Evolutionary conservation across 352 stramenopile species (phyloP).

Genomic region (Pythium sp.): DNA sequence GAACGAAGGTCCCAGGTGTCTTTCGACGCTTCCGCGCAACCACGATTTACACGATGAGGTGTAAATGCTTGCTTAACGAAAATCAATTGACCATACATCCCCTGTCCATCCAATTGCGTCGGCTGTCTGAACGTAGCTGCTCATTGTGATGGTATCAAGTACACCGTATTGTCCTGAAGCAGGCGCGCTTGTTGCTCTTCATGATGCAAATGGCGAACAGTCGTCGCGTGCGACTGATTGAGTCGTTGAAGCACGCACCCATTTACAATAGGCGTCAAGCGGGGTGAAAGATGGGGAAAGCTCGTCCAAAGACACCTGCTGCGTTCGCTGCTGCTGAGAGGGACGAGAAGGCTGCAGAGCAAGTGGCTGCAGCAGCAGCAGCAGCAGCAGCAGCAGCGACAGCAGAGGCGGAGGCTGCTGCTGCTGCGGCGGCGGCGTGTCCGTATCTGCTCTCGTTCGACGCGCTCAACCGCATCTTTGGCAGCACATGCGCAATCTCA

Average conservation of each 20-base stretch:
- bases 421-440: not conserved
- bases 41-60: too few relatives aligned
- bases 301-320: conserved; percentile 6
- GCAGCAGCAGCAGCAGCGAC: not conserved
- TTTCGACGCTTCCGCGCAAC: too few relatives aligned
- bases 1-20: too few relatives aligned
- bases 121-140: not conserved
- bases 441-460: conserved; percentile 19
- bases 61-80: too few relatives aligned
- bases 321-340: not conserved
- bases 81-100: too few relatives aligned
- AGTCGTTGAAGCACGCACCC: not conserved
- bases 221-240: not conserved
- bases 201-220: not conserved
- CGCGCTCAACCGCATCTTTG: conserved; percentile 11
- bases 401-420: not conserved
- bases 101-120: not conserved
- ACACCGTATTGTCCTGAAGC: too few relatives aligned
- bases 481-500: not conserved
- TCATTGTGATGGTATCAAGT: not conserved
- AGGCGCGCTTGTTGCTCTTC: too few relatives aligned
- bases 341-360: conserved; percentile 3
- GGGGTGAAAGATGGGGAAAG: conserved; percentile 12
- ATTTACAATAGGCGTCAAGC: not conserved
- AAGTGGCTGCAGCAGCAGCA: not conserved